Evolutionary conservation across 192 early-diverging fungal genomes (phyloP), one percentile per base, ranked within the genome.

Genomic region (Mortierella claussenii): DNA sequence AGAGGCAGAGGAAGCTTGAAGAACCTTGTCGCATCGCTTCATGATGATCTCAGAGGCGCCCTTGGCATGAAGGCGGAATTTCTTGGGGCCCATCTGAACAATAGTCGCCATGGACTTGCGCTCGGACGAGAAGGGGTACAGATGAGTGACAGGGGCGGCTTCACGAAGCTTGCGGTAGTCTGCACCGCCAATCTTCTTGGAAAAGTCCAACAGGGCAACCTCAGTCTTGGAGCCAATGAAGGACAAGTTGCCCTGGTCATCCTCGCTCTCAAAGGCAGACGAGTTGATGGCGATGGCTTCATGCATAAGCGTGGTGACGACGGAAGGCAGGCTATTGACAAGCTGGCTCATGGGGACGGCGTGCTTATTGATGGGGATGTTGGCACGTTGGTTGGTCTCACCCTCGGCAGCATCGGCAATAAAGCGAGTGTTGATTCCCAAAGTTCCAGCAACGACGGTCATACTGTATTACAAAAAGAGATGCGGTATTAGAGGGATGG

Each of bases 161-260:
- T 86, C 83, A 32, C 96, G 92, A 47, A 91, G 69, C 30, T 78
- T 55, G 32, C 69, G 60, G 67, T 93, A 94, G 7, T 84, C 80
- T 23, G 83, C 78, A 5, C 90, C 90, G 4, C 91, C 87, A 24
- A 87, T 73, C 12, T 69, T 60, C 44, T 88, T 83, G 13, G 92
- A 89, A 76, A 93, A 94, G 21, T 89, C 85, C 13, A 99, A 83
- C 55, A 99, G 33, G 0, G 97, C 97, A 9, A 91, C 88, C 74
- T 99, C 97, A 15, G 96, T 98, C 83, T 98, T 98, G 78, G 91
- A 93, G n/a, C 97, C 97, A 26, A 90, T 81, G 62, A 96, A 89
- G 51, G 78, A 79, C 17, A 69, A n/a, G 2, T 58, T 63, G n/a
- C 86, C 82, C 48, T 69, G 79, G 1, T 82, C 80, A 58, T 83